Conservation (phyloP, 2,329 filamentous ascomycete species). For the Sphaerulina vaccinii region DNA sequence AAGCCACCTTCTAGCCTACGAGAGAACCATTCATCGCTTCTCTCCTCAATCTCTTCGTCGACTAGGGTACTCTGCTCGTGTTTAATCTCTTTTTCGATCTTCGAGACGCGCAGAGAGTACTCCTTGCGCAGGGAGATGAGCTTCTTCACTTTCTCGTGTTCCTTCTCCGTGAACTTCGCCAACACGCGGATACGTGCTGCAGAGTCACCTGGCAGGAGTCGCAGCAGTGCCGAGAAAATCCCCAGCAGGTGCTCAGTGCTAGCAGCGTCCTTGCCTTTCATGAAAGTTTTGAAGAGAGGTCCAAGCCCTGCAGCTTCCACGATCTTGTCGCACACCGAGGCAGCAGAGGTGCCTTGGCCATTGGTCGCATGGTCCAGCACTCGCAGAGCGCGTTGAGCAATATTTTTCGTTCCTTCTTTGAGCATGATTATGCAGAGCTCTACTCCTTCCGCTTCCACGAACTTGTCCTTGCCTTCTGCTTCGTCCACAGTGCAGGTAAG, state of each 20-base stretch:
- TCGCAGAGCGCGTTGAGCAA: slow-evolving; percentile 69
- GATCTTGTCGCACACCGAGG: slow-evolving; percentile 68
- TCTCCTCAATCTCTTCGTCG: slow-evolving; percentile 60
- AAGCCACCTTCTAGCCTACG: slow-evolving; percentile 78
- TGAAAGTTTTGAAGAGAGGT: slow-evolving; percentile 80
- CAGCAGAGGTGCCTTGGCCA: slow-evolving; percentile 47
- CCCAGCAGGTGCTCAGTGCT: slow-evolving; percentile 77
- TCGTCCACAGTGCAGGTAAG: slow-evolving; percentile 79
- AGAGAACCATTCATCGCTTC: slow-evolving; percentile 70
- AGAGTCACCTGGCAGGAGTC: slow-evolving; percentile 74
- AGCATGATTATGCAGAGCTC: slow-evolving; percentile 92
- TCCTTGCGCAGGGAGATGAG: slow-evolving; percentile 70
- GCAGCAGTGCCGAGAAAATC: slow-evolving; percentile 79
- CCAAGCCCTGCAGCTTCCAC: slow-evolving; percentile 85
- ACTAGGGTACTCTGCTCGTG: slow-evolving; percentile 55
- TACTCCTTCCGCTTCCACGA: slow-evolving; percentile 85
- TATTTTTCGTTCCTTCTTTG: slow-evolving; percentile 81
- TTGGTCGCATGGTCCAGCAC: slow-evolving; percentile 79
- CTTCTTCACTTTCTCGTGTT: slow-evolving; percentile 80
- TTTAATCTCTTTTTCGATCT: slow-evolving; percentile 63
- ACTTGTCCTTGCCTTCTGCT: slow-evolving; percentile 70
- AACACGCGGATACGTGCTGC: slow-evolving; percentile 76
- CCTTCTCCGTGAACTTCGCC: slow-evolving; percentile 93
- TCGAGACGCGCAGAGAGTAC: slow-evolving; percentile 62
- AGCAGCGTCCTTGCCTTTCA: slow-evolving; percentile 70